Conservation (phyloP, 768 basidiomycete species). For the Tulasnella sp. region DNA sequence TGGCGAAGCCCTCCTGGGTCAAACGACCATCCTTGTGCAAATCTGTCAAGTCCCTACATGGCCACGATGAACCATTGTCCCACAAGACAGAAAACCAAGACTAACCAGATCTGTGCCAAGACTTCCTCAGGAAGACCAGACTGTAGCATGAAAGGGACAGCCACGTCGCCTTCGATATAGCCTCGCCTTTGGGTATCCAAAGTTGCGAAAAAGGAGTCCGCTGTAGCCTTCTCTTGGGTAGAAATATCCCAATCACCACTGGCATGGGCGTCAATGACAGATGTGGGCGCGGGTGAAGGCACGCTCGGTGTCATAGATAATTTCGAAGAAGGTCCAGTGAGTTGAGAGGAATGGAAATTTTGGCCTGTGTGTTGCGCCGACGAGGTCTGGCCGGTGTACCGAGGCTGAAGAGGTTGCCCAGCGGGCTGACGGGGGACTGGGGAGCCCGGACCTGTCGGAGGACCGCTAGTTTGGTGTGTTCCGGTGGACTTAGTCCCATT, state of each 20-base stretch:
- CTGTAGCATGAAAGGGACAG: conserved; percentile 91
- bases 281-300: conserved; percentile 12
- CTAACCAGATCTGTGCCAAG: conserved; percentile 85
- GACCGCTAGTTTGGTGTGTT: conserved; percentile 6
- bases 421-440: not conserved
- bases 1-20: conserved; percentile 87
- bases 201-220: conserved; percentile 74
- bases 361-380: conserved; percentile 45
- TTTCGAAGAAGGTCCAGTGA: conserved; percentile 6
- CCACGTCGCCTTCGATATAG: conserved; percentile 85
- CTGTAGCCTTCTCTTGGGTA: conserved; percentile 61
- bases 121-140: conserved; percentile 73
- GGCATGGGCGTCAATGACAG: conserved; percentile 17
- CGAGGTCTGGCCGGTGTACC: conserved; percentile 36
- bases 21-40: conserved; percentile 79
- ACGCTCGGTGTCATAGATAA: conserved; percentile 18
- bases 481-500: conserved; percentile 22
- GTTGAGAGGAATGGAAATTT: conserved; percentile 18
- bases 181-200: conserved; percentile 69
- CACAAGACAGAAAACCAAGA: conserved; percentile 20
- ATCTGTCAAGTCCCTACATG: conserved; percentile 82
- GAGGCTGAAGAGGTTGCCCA: conserved; percentile 41
- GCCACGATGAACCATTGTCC: conserved; percentile 14
- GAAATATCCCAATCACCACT: conserved; percentile 70
- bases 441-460: not conserved